Conservation (phyloP, 2,329 filamentous ascomycete genomes). For the Didymella exigua region DNA sequence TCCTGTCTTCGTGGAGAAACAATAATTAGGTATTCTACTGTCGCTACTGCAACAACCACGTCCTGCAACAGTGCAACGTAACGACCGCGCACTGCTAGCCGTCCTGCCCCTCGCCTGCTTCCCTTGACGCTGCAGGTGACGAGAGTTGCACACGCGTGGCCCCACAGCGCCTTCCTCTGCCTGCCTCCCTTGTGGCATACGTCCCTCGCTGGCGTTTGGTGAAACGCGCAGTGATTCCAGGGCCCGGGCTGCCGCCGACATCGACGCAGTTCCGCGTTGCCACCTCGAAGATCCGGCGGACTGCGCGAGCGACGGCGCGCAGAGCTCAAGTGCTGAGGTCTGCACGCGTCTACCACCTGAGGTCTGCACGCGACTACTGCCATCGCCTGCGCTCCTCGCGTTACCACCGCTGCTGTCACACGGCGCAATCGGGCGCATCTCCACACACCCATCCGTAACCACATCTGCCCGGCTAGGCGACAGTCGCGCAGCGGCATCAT, state of each 20-base stretch:
- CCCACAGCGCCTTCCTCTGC: conserved; percentile 11
- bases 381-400: neutral
- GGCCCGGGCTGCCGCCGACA: conserved; percentile 6
- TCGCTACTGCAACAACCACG: no score
- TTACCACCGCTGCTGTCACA: neutral
- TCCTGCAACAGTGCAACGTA: no score
- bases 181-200: no score
- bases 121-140: conserved; percentile 10
- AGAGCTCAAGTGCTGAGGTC: conserved; percentile 19
- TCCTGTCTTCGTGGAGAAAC: no score
- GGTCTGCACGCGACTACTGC: conserved; percentile 3
- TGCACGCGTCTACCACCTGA: conserved; percentile 10
- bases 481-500: conserved; percentile 28
- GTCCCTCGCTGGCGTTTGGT: conserved; percentile 11
- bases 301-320: conserved; percentile 6
- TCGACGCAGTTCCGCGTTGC: conserved; percentile 1
- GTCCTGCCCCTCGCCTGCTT: neutral
- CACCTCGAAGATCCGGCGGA: conserved; percentile 2
- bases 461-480: conserved; percentile 13
- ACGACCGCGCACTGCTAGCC: neutral
- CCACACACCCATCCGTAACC: neutral
- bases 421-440: conserved; percentile 6
- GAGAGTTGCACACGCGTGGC: neutral
- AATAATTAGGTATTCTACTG: neutral
- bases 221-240: conserved; percentile 20